Base-by-base conservation (phyloP, 352 stramenopile species). In the Phytophthora aleatoria region DNA sequence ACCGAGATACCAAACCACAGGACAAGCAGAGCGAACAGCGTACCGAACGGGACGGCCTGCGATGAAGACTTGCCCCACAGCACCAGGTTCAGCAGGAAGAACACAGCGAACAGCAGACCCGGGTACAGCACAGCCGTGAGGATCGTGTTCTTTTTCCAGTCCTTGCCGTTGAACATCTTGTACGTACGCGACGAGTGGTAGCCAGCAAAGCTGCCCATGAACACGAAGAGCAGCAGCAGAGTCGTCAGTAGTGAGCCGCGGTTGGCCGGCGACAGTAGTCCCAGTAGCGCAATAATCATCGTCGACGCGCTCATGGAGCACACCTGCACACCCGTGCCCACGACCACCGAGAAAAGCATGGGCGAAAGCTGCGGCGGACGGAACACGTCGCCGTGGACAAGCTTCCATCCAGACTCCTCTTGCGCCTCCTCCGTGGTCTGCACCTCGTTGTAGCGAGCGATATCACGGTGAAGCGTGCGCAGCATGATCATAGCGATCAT, bases 401-500 rank as follows among this genome's bases (percentile, higher is more conserved):
- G 85, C 75, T 99, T 99, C 96, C 96, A 99, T 3, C 96, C 96
- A 41, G 81, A 97, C 72, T 99, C 96, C 70, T 99, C 96, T 61
- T 97, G 89, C 0, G 95, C 92, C 58, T 99, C 96, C 55, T 98
- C 95, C 1, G 91, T 90, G 13, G 92, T 97, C 71, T 97, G 89
- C 45, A 97, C 85, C 68, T 98, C 96, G 67, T 99, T 99, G 81
- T 99, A 99, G 38, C 87, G 85, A 51, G 87, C 83, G 67, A 99
- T 99, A 82, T 99, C 98, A 60, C 95, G 96, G 63, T 98, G 92
- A n/a, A 99, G 88, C 35, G 97, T 99, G 44, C 97, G 94, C 51
- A 99, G 83, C 93, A 99, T 98, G 79, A 99, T 99, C 82, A 99
- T 99, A 27, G 95, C 97, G 44, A 99, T 98, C 69, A 99, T 98